These are phyloP conservation scores for Orbilia brochopaga DNA, from an alignment of 2,329 filamentous ascomycete genomes.

Conservation along the genomic window DNA sequence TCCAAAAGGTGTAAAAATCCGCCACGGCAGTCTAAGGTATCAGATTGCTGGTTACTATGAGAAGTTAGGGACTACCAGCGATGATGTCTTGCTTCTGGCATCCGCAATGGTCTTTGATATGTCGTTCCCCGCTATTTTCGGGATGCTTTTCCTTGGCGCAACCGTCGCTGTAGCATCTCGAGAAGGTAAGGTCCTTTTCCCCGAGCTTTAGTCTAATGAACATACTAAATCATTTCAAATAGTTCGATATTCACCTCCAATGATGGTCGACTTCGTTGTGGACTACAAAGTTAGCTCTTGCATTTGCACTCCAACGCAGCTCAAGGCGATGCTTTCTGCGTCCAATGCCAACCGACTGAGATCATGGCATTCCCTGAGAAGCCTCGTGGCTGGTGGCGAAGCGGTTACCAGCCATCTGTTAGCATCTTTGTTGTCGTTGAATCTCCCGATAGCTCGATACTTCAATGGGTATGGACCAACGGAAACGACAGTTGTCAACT, in stretches of 20 bases:
- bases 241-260: constrained; percentile 31
- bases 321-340: constrained; percentile 25
- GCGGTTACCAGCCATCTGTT: constrained; percentile 15
- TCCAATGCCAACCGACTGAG: constrained; percentile 4
- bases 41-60: constrained; percentile 9
- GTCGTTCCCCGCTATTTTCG: constrained; percentile 24
- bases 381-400: constrained; percentile 24
- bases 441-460: constrained; percentile 14
- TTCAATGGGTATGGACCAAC: constrained; percentile 32
- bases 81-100: constrained; percentile 17
- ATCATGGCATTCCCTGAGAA: constrained; percentile 23
- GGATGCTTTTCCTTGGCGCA: constrained; percentile 18
- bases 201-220: background rate
- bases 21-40: constrained; percentile 26
- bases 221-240: constrained; percentile 1
- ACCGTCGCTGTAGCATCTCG: constrained; percentile 16
- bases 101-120: constrained; percentile 34
- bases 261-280: constrained; percentile 24
- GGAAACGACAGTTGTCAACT: constrained; percentile 16
- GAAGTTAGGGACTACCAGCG: background rate
- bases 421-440: constrained; percentile 9
- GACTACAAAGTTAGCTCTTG: constrained; percentile 15
- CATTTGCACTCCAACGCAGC: constrained; percentile 24
- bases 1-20: constrained; percentile 22
- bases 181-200: constrained; percentile 18